phyloP scores from a whole-genome alignment of 768 basidiomycete genomes.

The Mrakia hoshinonis region DNA sequence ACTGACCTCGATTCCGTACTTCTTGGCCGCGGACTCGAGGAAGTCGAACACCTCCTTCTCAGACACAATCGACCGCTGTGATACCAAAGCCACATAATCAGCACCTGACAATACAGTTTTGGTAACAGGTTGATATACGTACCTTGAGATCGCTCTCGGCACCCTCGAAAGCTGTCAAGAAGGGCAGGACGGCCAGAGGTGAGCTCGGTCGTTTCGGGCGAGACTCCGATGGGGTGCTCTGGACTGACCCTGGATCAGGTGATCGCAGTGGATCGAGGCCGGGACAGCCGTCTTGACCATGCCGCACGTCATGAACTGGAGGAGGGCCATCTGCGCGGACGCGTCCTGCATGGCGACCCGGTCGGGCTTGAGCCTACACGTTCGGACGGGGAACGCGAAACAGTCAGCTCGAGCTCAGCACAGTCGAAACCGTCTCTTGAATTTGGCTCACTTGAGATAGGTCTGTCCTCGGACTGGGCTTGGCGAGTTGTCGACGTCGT shows the following conservation, averaged over 20 bases:
- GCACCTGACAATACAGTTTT: not conserved
- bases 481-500: conserved; percentile 61
- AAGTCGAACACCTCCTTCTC: conserved; percentile 98
- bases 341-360: conserved; percentile 87
- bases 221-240: not conserved
- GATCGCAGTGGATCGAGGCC: conserved; percentile 83
- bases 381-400: not conserved
- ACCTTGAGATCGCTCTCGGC: conserved; percentile 80
- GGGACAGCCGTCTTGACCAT: conserved; percentile 69
- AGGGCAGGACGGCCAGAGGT: not conserved
- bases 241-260: conserved; percentile 67
- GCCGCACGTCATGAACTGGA: conserved; percentile 98
- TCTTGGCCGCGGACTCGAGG: conserved; percentile 72
- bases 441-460: conserved; percentile 63
- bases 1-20: conserved; percentile 59
- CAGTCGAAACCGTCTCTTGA: no score
- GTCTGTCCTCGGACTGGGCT: conserved; percentile 62
- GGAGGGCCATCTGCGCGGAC: conserved; percentile 50
- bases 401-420: not conserved
- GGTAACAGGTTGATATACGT: not conserved
- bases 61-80: conserved; percentile 67
- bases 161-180: conserved; percentile 54
- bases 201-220: not conserved
- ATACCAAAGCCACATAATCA: not conserved
- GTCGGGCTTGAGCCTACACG: conserved; percentile 58